phyloP scores from a whole-genome alignment of 1,139 yeast genomes.

The Pichia sp. region DNA sequence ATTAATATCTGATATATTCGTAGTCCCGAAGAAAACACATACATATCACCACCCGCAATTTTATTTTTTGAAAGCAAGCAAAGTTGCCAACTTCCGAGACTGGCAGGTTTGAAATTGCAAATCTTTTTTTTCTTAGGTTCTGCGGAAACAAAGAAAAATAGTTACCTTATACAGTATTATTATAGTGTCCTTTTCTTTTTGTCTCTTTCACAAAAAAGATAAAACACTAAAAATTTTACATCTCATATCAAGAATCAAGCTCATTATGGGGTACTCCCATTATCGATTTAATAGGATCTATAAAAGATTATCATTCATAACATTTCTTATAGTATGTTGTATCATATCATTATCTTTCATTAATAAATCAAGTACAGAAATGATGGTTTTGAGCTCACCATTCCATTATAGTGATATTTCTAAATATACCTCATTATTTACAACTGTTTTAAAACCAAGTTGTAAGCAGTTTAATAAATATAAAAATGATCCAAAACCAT shows the following conservation, averaged over 20 bases:
- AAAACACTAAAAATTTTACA: too few species aligned
- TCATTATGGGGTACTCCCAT: slow-evolving; percentile 3
- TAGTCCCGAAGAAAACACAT: too few species aligned
- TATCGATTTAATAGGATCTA: slow-evolving; percentile 4
- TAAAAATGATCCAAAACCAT: slow-evolving; percentile 15
- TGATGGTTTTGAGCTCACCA: neutral
- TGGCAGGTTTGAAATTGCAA: too few species aligned
- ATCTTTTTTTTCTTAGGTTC: too few species aligned
- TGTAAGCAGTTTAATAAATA: slow-evolving; percentile 23
- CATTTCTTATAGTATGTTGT: neutral
- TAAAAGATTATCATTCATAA: slow-evolving; percentile 2
- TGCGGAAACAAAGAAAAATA: too few species aligned
- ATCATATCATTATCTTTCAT: slow-evolving; percentile 2
- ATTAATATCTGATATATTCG: too few species aligned
- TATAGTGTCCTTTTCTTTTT: too few species aligned
- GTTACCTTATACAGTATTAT: too few species aligned
- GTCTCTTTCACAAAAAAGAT: too few species aligned
- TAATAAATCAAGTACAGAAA: slow-evolving; percentile 1
- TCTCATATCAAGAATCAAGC: neutral
- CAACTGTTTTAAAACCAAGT: slow-evolving; percentile 15
- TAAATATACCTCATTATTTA: slow-evolving; percentile 16
- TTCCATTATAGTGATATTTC: slow-evolving; percentile 7
- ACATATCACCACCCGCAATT: too few species aligned
- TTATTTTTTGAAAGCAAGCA: too few species aligned
- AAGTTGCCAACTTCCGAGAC: too few species aligned